Evolutionary conservation across 768 basidiomycete species (phyloP), one percentile per base, ranked within the genome.

Genomic region (Leccinum aurantiacum): DNA sequence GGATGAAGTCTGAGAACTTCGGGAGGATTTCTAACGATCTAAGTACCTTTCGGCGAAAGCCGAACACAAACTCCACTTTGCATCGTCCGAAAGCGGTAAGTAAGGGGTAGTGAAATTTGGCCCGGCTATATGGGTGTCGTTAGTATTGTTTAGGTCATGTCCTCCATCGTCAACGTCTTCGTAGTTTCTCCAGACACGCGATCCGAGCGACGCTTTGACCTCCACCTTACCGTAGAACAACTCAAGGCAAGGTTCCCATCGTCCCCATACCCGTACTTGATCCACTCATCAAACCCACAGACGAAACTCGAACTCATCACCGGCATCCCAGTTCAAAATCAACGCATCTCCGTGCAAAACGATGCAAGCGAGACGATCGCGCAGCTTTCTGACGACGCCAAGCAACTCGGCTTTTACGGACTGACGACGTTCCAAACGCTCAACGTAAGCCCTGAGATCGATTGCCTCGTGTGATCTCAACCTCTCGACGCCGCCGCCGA

Each of bases 121-220:
- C 33, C 33, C 11, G 35, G 33, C 35, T 15, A 13, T 37, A 33
- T 33, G 31, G 27, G 27, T 27, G 27, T 27, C 27, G 1, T 27
- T 8, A 27, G 6, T 17, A 1, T 15, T 38, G 37, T 14, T 38
- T 17, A 38, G 15, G 8, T 41, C 38, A 81, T 81, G 80, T 77
- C 79, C 29, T 73, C 69, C 57, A 74, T 76, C 57, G 78, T 93
- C 50, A 89, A 83, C 56, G 76, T 97, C 48, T 94, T 86, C 65
- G 87, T 98, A 7, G 72, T 84, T 14, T 98, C 95, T 9, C 88
- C 87, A 6, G 93, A 97, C 69, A 96, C 95, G 2, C 89, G 85
- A 63, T 93, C 93, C 0, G 96, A 98, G 75, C 84, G 96, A 51
- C 84, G 90, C 0, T 84, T 93, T 62, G 91, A 95, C 66, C 83